A percentile compares a stretch with the other conserved stretches of the same genome.
Evolutionary conservation across 2,329 filamentous ascomycete genomes (phyloP).

Genomic region (Sphaerostilbella broomeana): DNA sequence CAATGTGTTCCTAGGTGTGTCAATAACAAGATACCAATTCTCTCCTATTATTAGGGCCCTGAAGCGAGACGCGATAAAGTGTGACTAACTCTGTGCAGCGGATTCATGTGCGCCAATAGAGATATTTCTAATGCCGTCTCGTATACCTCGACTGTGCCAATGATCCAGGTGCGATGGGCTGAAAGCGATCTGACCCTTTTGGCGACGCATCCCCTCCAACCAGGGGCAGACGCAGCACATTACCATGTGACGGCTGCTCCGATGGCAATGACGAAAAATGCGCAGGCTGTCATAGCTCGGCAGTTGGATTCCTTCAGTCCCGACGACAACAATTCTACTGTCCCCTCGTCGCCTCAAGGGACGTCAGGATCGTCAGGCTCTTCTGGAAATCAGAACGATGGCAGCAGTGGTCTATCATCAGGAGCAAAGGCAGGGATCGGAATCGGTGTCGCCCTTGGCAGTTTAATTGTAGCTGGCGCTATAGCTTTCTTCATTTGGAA

Average conservation of each 20-base stretch:
- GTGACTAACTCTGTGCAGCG: background rate
- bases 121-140: slow-evolving; percentile 9
- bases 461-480: background rate
- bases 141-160: slow-evolving; percentile 5
- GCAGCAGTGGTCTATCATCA: background rate
- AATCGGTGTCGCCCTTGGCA: slow-evolving; percentile 5
- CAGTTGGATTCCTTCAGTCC: background rate
- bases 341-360: too few species aligned
- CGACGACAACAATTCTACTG: background rate
- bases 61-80: too few species aligned
- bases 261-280: background rate
- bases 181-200: slow-evolving; percentile 7
- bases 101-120: slow-evolving; percentile 6
- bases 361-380: too few species aligned
- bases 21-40: background rate
- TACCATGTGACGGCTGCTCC: background rate
- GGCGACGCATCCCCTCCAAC: slow-evolving; percentile 7
- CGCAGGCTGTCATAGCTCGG: background rate
- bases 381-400: too few species aligned
- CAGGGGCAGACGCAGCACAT: slow-evolving; percentile 9
- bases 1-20: slow-evolving; percentile 11
- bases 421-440: slow-evolving; percentile 3
- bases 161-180: slow-evolving; percentile 13
- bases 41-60: too few species aligned
- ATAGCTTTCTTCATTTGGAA: background rate